phyloP scores from a whole-genome alignment of 2,329 filamentous ascomycete genomes.

The Fusarium xylarioides region DNA sequence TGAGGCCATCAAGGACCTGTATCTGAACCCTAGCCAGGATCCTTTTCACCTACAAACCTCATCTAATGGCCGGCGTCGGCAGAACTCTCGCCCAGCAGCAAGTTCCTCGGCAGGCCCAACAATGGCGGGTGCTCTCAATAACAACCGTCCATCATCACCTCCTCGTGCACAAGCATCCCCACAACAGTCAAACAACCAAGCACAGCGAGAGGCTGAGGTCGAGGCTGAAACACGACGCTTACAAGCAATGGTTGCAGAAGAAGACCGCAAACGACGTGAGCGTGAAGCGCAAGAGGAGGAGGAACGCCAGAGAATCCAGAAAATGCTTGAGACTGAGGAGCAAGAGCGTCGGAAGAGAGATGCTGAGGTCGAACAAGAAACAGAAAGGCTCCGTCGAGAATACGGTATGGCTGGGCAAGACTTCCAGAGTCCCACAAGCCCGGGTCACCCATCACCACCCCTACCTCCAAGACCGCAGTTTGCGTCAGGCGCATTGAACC shows the following conservation, averaged over 20 bases:
- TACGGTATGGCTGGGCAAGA: conserved; percentile 69
- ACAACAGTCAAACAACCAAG: conserved; percentile 30
- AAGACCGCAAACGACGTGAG: conserved; percentile 64
- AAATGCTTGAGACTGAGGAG: conserved; percentile 73
- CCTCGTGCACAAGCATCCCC: conserved; percentile 20
- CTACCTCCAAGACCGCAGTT: conserved; percentile 47
- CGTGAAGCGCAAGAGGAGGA: conserved; percentile 64
- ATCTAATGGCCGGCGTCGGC: conserved; percentile 45
- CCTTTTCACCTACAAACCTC: conserved; percentile 76
- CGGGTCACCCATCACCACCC: conserved; percentile 43
- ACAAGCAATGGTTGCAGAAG: conserved; percentile 60
- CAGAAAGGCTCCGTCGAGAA: conserved; percentile 76
- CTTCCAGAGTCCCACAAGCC: conserved; percentile 35
- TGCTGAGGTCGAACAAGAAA: conserved; percentile 78
- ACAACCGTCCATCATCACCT: conserved; percentile 35
- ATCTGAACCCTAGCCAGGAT: conserved; percentile 72
- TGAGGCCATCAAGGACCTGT: conserved; percentile 72
- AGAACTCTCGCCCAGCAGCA: conserved; percentile 51
- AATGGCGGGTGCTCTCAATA: conserved; percentile 54
- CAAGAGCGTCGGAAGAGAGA: conserved; percentile 64
- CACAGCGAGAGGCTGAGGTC: conserved; percentile 55
- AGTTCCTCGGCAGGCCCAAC: conserved; percentile 36
- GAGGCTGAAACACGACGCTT: conserved; percentile 83
- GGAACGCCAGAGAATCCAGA: conserved; percentile 65
- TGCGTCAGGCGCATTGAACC: conserved; percentile 20